These are phyloP conservation scores for Ascocoryne sarcoides DNA, from an alignment of 2,329 filamentous ascomycete species.

Conservation along the genomic window DNA sequence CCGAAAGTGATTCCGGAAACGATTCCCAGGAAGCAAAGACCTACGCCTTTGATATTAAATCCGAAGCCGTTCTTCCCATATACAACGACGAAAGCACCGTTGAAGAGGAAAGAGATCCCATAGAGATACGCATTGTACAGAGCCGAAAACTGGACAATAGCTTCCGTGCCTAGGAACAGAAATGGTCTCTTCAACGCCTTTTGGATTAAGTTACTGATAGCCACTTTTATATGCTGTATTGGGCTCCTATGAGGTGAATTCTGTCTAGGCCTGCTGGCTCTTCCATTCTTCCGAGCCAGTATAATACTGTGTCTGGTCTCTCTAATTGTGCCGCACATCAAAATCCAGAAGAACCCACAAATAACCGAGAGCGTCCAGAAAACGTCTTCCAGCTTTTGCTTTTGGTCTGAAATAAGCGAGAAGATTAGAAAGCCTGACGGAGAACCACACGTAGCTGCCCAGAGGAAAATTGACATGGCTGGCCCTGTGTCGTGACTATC, in stretches of 20 bases:
- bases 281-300: background rate
- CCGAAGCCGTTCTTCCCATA: slow-evolving; percentile 36
- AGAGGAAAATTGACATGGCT: slow-evolving; percentile 33
- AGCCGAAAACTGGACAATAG: slow-evolving; percentile 51
- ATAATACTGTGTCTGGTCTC: slow-evolving; percentile 10
- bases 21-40: slow-evolving; percentile 33
- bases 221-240: background rate
- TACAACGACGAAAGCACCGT: slow-evolving; percentile 36
- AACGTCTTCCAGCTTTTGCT: slow-evolving; percentile 7
- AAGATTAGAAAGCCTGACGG: slow-evolving; percentile 28
- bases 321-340: slow-evolving; percentile 3
- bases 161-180: slow-evolving; percentile 49
- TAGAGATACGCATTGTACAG: slow-evolving; percentile 53
- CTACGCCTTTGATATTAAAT: slow-evolving; percentile 32
- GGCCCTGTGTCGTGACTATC: slow-evolving; percentile 18
- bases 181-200: slow-evolving; percentile 29
- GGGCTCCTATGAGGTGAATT: no score
- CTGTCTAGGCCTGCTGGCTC: background rate
- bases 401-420: slow-evolving; percentile 10
- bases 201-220: slow-evolving; percentile 2
- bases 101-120: slow-evolving; percentile 38
- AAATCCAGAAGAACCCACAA: slow-evolving; percentile 10
- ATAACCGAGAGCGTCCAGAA: slow-evolving; percentile 14
- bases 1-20: slow-evolving; percentile 33
- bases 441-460: slow-evolving; percentile 36